These are phyloP conservation scores for Colletotrichum gigasporum DNA, from an alignment of 2,329 filamentous ascomycete genomes.

Conservation along the genomic window DNA sequence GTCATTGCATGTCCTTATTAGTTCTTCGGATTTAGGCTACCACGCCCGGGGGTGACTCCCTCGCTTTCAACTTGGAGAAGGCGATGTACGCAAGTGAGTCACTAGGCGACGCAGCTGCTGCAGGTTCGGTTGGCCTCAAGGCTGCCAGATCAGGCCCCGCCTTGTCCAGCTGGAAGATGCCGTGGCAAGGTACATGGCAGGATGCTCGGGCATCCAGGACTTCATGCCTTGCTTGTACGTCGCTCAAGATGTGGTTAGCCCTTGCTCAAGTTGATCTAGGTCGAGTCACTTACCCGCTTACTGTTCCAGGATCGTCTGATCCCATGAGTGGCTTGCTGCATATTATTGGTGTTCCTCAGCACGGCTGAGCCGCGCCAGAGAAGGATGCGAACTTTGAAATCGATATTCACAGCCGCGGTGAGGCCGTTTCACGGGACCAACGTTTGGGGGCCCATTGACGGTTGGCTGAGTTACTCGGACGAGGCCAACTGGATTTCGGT, in stretches of 20 bases:
- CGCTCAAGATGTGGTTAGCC: neutral
- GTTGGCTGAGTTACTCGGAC: neutral
- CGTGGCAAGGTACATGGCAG: neutral
- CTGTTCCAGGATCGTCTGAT: neutral
- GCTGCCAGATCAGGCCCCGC: neutral
- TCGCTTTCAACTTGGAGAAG: neutral
- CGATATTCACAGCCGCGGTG: constrained; percentile 18
- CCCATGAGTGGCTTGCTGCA: neutral
- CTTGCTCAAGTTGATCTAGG: neutral
- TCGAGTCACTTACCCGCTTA: constrained; percentile 7
- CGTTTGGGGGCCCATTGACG: neutral
- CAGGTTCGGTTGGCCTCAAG: constrained; percentile 3
- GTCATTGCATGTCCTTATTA: constrained; percentile 5
- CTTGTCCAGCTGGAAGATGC: neutral
- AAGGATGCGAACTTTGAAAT: neutral
- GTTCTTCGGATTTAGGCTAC: constrained; percentile 14
- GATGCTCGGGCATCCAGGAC: neutral
- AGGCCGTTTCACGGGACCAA: constrained; percentile 7
- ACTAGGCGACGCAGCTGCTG: too few species aligned
- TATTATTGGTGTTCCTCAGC: neutral
- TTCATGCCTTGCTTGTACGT: neutral
- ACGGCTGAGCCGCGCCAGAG: neutral
- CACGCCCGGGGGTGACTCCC: constrained; percentile 8
- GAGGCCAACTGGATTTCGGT: neutral
- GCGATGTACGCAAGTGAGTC: neutral